These are phyloP conservation scores for Suhomyces terraborum DNA, from an alignment of 1,139 yeast species.

Conservation along the genomic window DNA sequence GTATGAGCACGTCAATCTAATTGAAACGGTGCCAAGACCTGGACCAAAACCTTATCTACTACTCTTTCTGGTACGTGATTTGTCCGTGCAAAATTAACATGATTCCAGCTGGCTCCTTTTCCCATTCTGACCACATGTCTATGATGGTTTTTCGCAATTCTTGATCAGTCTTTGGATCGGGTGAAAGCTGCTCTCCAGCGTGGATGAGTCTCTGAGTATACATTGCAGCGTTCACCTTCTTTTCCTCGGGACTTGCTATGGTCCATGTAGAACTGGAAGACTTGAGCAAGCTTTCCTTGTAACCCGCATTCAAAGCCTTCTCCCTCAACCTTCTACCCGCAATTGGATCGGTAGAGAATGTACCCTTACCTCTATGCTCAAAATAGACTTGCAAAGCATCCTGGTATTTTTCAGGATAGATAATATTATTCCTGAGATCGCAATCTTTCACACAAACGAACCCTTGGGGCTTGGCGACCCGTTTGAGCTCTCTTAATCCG, in stretches of 20 bases:
- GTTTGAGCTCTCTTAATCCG: constrained; percentile 13
- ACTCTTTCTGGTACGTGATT: constrained; percentile 18
- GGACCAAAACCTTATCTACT: too few species aligned
- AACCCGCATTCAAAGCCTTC: constrained; percentile 26
- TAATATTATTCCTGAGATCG: constrained; percentile 23
- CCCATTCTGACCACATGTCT: constrained; percentile 21
- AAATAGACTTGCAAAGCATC: constrained; percentile 15
- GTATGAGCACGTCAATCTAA: too few species aligned
- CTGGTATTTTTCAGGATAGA: constrained; percentile 25
- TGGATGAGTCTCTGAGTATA: constrained; percentile 17
- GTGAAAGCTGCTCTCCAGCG: constrained; percentile 15
- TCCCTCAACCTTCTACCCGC: constrained; percentile 22
- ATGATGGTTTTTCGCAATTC: constrained; percentile 7
- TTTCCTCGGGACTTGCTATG: constrained; percentile 13
- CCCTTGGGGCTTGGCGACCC: constrained; percentile 16
- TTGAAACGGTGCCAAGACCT: not conserved
- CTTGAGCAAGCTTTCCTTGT: constrained; percentile 14
- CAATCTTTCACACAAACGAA: constrained; percentile 35
- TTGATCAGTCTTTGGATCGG: constrained; percentile 16
- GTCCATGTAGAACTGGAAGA: constrained; percentile 22
- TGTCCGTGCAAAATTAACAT: constrained; percentile 21
- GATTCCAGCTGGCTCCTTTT: constrained; percentile 18
- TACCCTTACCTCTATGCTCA: constrained; percentile 10
- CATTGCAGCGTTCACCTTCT: constrained; percentile 9
- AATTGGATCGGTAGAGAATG: constrained; percentile 18